Evolutionary conservation across 345 rosid genomes (phyloP).

Genomic region (Crucihimalaya himalaica): DNA sequence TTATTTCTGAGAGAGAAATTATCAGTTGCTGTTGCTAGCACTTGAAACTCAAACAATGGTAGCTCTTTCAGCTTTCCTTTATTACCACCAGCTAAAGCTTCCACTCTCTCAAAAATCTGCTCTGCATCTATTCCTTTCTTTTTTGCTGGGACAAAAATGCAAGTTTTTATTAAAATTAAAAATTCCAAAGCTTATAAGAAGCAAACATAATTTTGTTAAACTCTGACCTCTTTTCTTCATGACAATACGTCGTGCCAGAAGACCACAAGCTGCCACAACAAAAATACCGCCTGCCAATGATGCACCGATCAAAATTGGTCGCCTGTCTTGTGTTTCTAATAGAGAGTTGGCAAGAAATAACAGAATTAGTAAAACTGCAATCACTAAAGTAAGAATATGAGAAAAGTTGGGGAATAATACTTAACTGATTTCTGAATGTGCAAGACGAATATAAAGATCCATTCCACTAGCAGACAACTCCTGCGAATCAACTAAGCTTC

Average conservation of each 20-base stretch:
- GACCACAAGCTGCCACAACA: constrained; percentile 33
- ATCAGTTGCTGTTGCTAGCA: constrained; percentile 48
- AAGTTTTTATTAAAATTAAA: background rate
- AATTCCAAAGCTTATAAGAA: background rate
- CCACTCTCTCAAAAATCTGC: constrained; percentile 36
- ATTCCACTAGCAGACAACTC: constrained; percentile 40
- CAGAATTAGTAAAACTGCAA: background rate
- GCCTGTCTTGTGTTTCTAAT: constrained; percentile 24
- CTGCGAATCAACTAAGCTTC: constrained; percentile 44
- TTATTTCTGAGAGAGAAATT: constrained; percentile 41
- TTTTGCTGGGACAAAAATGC: constrained; percentile 18
- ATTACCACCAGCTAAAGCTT: constrained; percentile 43
- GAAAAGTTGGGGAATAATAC: constrained; percentile 7
- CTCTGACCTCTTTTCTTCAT: constrained; percentile 30
- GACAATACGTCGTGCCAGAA: constrained; percentile 22
- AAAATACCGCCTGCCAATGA: constrained; percentile 23
- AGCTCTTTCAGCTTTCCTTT: constrained; percentile 42
- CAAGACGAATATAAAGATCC: constrained; percentile 51
- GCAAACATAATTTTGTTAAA: constrained; percentile 9
- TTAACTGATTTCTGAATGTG: constrained; percentile 51
- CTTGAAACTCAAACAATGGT: constrained; percentile 47
- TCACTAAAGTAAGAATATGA: background rate
- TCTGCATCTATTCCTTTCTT: constrained; percentile 37
- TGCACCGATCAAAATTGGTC: constrained; percentile 25
- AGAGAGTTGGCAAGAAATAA: background rate